Base-by-base conservation (phyloP, 345 rosid genomes). In the Noccaea bulbosa region DNA sequence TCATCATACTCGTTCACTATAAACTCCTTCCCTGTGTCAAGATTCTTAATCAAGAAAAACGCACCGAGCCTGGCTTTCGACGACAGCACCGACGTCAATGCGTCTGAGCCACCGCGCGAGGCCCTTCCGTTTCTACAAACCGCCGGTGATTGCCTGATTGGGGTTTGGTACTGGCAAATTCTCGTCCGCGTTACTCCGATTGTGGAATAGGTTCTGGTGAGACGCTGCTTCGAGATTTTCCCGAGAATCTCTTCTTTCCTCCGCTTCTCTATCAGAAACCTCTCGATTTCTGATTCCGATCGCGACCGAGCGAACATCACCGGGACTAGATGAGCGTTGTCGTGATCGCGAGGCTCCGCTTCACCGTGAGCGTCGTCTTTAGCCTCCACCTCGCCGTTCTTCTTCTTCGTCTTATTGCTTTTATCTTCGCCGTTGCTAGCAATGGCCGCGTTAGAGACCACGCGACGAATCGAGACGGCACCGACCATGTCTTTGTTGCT, bases 11-110 rank as follows among this genome's bases (percentile, higher is more conserved):
- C 99, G 5, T 94, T 89, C 10, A 94, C 98, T 14, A 94, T 69
- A 41, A 94, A 89, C 44, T 91, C 99, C 34, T 84, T 88, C 0
- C 96, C 98, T 0, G 96, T 94, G 16, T 94, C 99, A 72, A 94
- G 79, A 69, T 89, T 91, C 85, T 88, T 94, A 12, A 91, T 91
- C 71, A 94, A 69, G 87, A 88, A 86, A 55, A 89, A 88, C 7
- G 95, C 89, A 9, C 88, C 86, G 7, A 86, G 73, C 7, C 69
- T 68, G 2, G 50, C 71, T 8, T 73, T 67, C 6, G 92, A 79
- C 5, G 76, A 16, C 62, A 43, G 8, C 2, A 38, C 30, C 11
- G 86, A 50, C 0, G 85, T 67, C 48, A 81, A 59, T 5, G 67
- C 73, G 5, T 49, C 64, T 11, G 61, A 79, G 22, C 50, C 51